Percentiles rank a stretch among this genome's conserved stretches.
Evolutionary conservation across 495 filamentous ascomycete genomes (phyloP).

Genomic region (Neurospora sp.): DNA sequence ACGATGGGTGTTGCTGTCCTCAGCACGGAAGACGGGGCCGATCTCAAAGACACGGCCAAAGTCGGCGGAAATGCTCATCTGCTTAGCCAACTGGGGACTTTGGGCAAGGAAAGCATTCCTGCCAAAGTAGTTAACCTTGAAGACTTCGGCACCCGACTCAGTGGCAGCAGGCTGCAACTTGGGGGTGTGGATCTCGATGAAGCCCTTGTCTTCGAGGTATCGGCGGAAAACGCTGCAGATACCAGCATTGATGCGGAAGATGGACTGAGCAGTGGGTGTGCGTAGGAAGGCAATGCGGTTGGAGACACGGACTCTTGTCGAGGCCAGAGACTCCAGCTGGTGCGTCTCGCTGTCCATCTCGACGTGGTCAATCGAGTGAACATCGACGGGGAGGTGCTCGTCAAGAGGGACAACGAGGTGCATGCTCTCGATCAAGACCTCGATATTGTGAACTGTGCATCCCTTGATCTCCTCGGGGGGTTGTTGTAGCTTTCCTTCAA

Average conservation of each 20-base stretch:
- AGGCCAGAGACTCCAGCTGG: constrained; percentile 28
- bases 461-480: constrained; percentile 69
- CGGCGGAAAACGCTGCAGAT: constrained; percentile 72
- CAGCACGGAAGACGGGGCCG: constrained; percentile 92
- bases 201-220: constrained; percentile 65
- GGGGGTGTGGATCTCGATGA: constrained; percentile 88
- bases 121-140: constrained; percentile 90
- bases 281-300: constrained; percentile 82
- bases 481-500: constrained; percentile 64
- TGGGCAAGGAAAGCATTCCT: constrained; percentile 82
- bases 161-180: constrained; percentile 85
- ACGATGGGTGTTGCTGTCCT: constrained; percentile 93
- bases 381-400: constrained; percentile 62
- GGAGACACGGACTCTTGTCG: constrained; percentile 46
- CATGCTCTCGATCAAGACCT: constrained; percentile 71
- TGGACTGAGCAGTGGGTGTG: constrained; percentile 74
- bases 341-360: constrained; percentile 30
- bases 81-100: constrained; percentile 88
- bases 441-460: constrained; percentile 63
- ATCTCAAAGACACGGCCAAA: constrained; percentile 87
- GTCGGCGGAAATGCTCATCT: constrained; percentile 88
- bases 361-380: constrained; percentile 36
- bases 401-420: constrained; percentile 53
- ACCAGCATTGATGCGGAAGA: constrained; percentile 69
- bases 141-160: constrained; percentile 90